Percentiles rank a stretch among this genome's conserved stretches.
These are phyloP conservation scores for Penicillium sp. DNA, from an alignment of 2,329 filamentous ascomycete genomes.

Conservation along the genomic window DNA sequence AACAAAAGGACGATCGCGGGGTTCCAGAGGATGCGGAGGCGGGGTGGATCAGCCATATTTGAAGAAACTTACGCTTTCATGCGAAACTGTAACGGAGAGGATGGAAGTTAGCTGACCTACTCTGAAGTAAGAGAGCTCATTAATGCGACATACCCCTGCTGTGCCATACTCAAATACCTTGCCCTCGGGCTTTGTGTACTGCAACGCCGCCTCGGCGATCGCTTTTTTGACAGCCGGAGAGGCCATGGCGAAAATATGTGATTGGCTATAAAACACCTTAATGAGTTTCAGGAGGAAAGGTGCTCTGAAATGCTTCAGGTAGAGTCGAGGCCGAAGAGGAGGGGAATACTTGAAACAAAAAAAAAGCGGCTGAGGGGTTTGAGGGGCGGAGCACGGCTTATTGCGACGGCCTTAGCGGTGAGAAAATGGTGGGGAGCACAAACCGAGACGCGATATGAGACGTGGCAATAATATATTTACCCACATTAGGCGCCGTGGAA, in stretches of 20 bases:
- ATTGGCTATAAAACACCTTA: not conserved
- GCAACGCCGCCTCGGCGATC: slow-evolving; percentile 48
- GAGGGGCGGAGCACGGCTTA: slow-evolving; percentile 22
- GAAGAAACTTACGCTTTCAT: slow-evolving; percentile 62
- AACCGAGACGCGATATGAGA: not conserved
- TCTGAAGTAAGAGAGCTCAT: not conserved
- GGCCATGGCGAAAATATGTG: slow-evolving; percentile 36
- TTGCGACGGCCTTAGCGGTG: slow-evolving; percentile 28
- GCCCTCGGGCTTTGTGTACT: slow-evolving; percentile 51
- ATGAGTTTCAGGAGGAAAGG: not conserved
- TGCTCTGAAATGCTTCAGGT: slow-evolving; percentile 1
- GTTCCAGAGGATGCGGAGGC: slow-evolving; percentile 25
- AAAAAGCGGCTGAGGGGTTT: slow-evolving; percentile 22
- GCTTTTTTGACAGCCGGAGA: slow-evolving; percentile 44
- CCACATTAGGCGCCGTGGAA: slow-evolving; percentile 11
- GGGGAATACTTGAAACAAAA: slow-evolving; percentile 17
- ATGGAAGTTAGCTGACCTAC: slow-evolving; percentile 16
- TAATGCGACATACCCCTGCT: slow-evolving; percentile 54
- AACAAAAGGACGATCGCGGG: slow-evolving; percentile 34
- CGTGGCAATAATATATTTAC: slow-evolving; percentile 16
- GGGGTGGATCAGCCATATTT: slow-evolving; percentile 25
- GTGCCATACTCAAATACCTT: slow-evolving; percentile 59
- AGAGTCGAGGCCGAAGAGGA: slow-evolving; percentile 2
- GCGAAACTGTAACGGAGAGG: slow-evolving; percentile 53
- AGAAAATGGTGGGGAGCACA: slow-evolving; percentile 18